phyloP scores from a whole-genome alignment of 148 eudicot genomes.

The Pharnaceum exiguum region DNA sequence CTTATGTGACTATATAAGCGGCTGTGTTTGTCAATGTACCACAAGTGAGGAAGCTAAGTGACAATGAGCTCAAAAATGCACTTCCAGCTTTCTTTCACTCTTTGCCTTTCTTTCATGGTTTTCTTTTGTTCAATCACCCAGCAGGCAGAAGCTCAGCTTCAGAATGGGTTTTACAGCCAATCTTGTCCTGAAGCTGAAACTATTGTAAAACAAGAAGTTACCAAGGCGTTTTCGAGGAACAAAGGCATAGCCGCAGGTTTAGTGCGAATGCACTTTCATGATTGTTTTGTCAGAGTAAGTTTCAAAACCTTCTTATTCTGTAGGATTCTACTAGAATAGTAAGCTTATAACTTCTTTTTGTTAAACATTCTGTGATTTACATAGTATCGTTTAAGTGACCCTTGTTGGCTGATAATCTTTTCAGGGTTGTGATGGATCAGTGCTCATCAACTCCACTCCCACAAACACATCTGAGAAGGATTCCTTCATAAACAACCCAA shows the following conservation, averaged over 20 bases:
- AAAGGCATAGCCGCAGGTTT: slow-evolving; percentile 51
- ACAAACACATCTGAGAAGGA: slow-evolving; percentile 74
- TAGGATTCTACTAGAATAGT: neutral
- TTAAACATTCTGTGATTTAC: neutral
- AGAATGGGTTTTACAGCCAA: slow-evolving; percentile 35
- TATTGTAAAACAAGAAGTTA: slow-evolving; percentile 41
- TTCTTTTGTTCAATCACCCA: slow-evolving; percentile 5
- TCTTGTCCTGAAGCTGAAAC: slow-evolving; percentile 38
- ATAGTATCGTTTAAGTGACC: neutral
- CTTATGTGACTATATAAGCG: too few relatives aligned
- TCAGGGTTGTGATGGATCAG: slow-evolving; percentile 84
- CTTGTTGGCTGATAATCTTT: neutral
- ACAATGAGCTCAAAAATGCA: neutral
- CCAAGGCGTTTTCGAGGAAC: slow-evolving; percentile 21
- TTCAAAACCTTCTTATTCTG: neutral
- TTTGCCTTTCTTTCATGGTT: slow-evolving; percentile 19
- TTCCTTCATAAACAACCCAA: slow-evolving; percentile 51
- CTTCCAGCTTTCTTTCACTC: neutral
- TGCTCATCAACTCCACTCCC: slow-evolving; percentile 66
- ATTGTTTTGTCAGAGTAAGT: slow-evolving; percentile 67
- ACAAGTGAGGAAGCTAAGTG: neutral
- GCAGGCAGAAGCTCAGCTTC: slow-evolving; percentile 48
- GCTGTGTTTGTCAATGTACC: too few relatives aligned
- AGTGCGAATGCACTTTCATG: slow-evolving; percentile 58
- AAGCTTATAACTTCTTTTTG: neutral